Evolutionary conservation across 192 early-diverging fungal genomes (phyloP), one percentile per base, ranked within the genome.

Genomic region (Gaertneriomyces sp.): DNA sequence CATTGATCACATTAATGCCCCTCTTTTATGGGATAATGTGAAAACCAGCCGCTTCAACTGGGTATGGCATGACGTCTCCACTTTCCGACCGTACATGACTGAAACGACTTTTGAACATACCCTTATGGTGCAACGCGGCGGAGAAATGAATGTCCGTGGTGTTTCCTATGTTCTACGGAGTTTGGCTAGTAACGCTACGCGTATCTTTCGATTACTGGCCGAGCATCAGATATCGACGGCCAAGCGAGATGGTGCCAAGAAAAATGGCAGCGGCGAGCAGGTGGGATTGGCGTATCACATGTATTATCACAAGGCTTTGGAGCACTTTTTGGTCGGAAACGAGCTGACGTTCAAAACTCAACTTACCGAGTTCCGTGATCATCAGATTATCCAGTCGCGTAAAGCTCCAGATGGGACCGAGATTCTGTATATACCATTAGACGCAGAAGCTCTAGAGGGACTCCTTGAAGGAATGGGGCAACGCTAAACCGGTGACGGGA

Each of bases 1-100:
- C 0, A 77, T 94, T 19, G 96, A 99, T 73, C 90, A 99, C 62
- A 92, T 97, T 61, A 89, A 95, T 63, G 86, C 93, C 14, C 86
- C 89, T 5, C 68, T 96, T 20, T 76, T 97, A 17, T 96, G 92
- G 93, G 94, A 99, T 72, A 77, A 87, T 43, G 83, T 82, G 46
- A 80, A 80, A 20, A 53, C 81, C 3, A 70, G 82, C 5, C 76
- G 82, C 9, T 94, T 90, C 70, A 87, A 85, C 70, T 96, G 90
- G 89, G 71, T 88, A 1, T 95, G 93, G 91, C 93, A 95, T 72
- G 93, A 99, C 63, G 73, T 85, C 45, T 92, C 96, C 0, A 96
- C 94, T 12, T 96, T 86, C 71, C 83, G 86, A 53, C 74, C 83
- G 0, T 95, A 97, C 51, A 67, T 78, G 10, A 85, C 84, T 1